phyloP scores from a whole-genome alignment of 106 monocot species.

The Platanthera zijinensis region DNA sequence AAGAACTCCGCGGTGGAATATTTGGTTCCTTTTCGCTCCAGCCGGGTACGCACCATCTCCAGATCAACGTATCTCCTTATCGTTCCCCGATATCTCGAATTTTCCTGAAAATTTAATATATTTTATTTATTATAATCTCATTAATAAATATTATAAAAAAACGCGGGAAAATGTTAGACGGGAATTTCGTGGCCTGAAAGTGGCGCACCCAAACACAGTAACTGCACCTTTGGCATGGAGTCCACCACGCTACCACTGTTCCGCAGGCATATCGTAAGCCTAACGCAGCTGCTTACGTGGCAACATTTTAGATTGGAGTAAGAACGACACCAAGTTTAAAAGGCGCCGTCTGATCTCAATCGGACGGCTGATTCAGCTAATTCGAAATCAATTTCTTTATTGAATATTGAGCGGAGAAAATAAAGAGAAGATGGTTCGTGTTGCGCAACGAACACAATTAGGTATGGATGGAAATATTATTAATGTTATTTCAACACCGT shows the following conservation, averaged over 20 bases:
- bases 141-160: background rate
- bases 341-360: background rate
- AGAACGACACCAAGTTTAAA: background rate
- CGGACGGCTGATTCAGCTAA: background rate
- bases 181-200: background rate
- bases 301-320: background rate
- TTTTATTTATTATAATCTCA: background rate
- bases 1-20: constrained; percentile 38
- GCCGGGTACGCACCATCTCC: constrained; percentile 34
- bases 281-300: background rate
- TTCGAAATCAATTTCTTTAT: background rate
- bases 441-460: too few relatives aligned
- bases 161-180: constrained; percentile 1
- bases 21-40: constrained; percentile 20
- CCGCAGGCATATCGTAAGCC: background rate
- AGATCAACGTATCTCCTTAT: constrained; percentile 82
- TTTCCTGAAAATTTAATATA: constrained; percentile 29
- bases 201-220: background rate
- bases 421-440: too few relatives aligned
- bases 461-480: too few relatives aligned
- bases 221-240: background rate
- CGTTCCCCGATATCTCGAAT: constrained; percentile 28
- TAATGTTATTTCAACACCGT: too few relatives aligned
- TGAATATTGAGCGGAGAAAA: too few relatives aligned
- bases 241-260: background rate